Evolutionary conservation across 805 yeast genomes (phyloP).

Genomic region (Cyberlindnera bimundalis): DNA sequence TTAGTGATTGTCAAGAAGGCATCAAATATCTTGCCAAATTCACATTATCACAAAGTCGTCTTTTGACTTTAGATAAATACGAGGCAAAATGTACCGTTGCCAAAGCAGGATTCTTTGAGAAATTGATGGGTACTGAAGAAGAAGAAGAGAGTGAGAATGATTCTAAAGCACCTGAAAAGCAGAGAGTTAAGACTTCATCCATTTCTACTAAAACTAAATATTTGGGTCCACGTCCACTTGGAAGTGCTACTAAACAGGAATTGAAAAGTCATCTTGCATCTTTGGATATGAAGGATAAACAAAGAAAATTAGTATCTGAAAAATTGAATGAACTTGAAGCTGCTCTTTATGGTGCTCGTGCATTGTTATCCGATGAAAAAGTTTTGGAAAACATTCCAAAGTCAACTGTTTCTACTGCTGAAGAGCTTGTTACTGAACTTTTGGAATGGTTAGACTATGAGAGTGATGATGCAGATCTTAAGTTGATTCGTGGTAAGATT

Average conservation of each 20-base stretch:
- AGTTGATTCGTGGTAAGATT: constrained; percentile 36
- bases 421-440: constrained; percentile 40
- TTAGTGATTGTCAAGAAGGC: constrained; percentile 37
- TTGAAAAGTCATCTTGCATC: constrained; percentile 46
- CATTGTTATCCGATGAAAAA: constrained; percentile 52
- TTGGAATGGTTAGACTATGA: constrained; percentile 81
- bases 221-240: constrained; percentile 45
- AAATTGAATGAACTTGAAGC: constrained; percentile 69
- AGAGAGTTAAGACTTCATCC: constrained; percentile 24
- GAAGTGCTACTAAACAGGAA: constrained; percentile 42
- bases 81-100: constrained; percentile 40
- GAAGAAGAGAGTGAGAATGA: constrained; percentile 17
- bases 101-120: constrained; percentile 19
- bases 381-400: constrained; percentile 40
- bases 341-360: constrained; percentile 65
- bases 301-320: constrained; percentile 51
- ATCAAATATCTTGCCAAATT: constrained; percentile 40
- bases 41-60: constrained; percentile 44
- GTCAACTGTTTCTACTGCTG: constrained; percentile 35
- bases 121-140: constrained; percentile 7
- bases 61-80: constrained; percentile 45
- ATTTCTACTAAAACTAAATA: constrained; percentile 31
- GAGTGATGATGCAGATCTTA: constrained; percentile 46
- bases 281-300: constrained; percentile 53
- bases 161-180: constrained; percentile 12